Evolutionary conservation across 805 yeast genomes (phyloP), one percentile per base, ranked within the genome.

Genomic region (Pichia thaimueangensis): DNA sequence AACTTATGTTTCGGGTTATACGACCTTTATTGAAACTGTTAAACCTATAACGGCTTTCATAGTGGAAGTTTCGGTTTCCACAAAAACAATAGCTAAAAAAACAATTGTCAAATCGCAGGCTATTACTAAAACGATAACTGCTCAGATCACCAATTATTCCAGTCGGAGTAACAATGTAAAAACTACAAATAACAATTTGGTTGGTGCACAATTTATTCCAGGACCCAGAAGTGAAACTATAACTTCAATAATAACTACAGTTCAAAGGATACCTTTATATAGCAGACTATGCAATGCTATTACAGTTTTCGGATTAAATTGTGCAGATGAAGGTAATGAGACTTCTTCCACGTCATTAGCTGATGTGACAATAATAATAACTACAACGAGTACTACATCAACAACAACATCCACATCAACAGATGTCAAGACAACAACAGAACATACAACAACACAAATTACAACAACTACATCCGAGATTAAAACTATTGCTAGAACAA

Each of bases 61-160:
- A 6, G 6, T 29, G 12, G 31, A 29, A 11, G 31, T 11, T 7
- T 9, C 31, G 16, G 31, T 31, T 12, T 23, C 51, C 2, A 48
- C 48, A 28, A 41, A 41, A 5, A 47, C 37, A 6, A 47, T 50
- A 13, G 53, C 47, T 1, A 48, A 41, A 29, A 51, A 48, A 39
- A 49, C 53, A 1, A 22, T 51, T 21, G 29, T 47, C n/a, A 46
- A 46, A 19, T 38, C 35, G 21, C 47, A 42, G 12, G 46, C 53
- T 0, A 49, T 51, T 22, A 47, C 50, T 1, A 50, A 45, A 10
- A 49, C 53, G 5, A 39, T 13, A 5, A 48, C 53, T 2, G 42
- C 34, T 13, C 29, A 32, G 9, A 20, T 32, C 15, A 17, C 16
- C 19, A 29, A 25, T 25, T 25, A 30, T 9, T 16, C 31, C n/a